Evolutionary conservation across 495 filamentous ascomycete genomes (phyloP), one percentile per base, ranked within the genome.

Genomic region (Aspergillus heteromorphus): DNA sequence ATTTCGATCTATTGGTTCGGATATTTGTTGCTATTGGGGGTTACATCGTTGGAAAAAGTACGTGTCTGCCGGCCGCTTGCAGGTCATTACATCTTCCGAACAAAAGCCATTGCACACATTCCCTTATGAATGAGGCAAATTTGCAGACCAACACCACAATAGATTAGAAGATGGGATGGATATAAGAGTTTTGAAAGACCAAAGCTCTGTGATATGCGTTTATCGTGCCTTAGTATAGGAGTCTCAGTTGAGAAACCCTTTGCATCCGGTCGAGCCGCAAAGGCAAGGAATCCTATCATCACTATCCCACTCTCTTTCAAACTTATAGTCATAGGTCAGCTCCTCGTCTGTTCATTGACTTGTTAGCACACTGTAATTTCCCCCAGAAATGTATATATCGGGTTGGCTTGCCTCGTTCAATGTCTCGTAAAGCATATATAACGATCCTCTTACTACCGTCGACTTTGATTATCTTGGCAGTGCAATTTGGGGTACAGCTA

Each of bases 311-410:
- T 98, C 93, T 59, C 95, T 86, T 77, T 98, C 93, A 69, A 98
- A 98, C 73, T 98, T 98, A 81, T 98, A 98, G 77, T 98, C 93
- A 77, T 98, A 98, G 3, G 93, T 98, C 57, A 98, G 83, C 71
- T 98, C 93, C 73, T 98, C 93, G 65, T 97, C 93, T 98, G 66
- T 64, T 25, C 4, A 47, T 47, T 58, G 41, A 55, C 55, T 23
- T 48, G 75, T 86, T 69, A 86, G 79, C 61, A 67, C 31, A 10
- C 23, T 18, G 8, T 29, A 10, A 17, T 14, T 11, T 19, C 8
- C 19, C 59, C 30, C 27, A 47, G 23, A 34, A n/a, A 4, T 13
- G 20, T n/a, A 7, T 29, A 1, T 13, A 40, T 17, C 17, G 2
- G 40, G 42, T 16, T 40, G 1, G 85, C 91, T 78, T 81, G 96